These are phyloP conservation scores for Flaveria brownii DNA, from an alignment of 129 eudicot genomes.

Conservation along the genomic window DNA sequence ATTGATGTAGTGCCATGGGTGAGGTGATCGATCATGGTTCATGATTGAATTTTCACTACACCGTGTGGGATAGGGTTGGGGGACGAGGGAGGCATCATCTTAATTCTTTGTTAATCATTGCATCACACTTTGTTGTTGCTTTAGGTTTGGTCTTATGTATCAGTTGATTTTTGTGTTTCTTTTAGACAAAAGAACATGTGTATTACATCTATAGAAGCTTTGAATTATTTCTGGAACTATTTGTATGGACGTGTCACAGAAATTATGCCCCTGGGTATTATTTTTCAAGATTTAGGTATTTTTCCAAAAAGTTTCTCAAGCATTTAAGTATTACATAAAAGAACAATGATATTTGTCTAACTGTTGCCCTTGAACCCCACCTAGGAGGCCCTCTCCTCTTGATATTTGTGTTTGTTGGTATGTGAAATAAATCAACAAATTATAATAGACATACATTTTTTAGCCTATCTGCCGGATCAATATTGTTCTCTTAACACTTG, in stretches of 20 bases:
- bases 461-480: too few relatives aligned
- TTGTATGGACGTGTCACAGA: not conserved
- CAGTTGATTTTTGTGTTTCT: conserved; percentile 20
- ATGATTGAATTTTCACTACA: not conserved
- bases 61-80: not conserved
- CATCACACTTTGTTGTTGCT: conserved; percentile 25
- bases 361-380: too few relatives aligned
- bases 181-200: conserved; percentile 15
- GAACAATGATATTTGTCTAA: too few relatives aligned
- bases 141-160: conserved; percentile 1
- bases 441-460: too few relatives aligned
- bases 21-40: conserved; percentile 32
- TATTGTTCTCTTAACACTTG: too few relatives aligned
- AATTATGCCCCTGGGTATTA: not conserved
- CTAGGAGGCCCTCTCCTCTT: too few relatives aligned
- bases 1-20: conserved; percentile 57
- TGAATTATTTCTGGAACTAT: not conserved
- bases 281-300: too few relatives aligned
- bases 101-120: conserved; percentile 18
- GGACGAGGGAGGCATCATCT: not conserved
- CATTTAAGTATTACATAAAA: too few relatives aligned
- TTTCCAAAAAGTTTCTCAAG: too few relatives aligned
- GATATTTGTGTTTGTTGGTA: too few relatives aligned
- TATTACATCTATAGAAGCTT: conserved; percentile 21
- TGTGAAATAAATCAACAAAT: too few relatives aligned